phyloP scores from a whole-genome alignment of 768 basidiomycete genomes.

The Crassisporium funariophilum region DNA sequence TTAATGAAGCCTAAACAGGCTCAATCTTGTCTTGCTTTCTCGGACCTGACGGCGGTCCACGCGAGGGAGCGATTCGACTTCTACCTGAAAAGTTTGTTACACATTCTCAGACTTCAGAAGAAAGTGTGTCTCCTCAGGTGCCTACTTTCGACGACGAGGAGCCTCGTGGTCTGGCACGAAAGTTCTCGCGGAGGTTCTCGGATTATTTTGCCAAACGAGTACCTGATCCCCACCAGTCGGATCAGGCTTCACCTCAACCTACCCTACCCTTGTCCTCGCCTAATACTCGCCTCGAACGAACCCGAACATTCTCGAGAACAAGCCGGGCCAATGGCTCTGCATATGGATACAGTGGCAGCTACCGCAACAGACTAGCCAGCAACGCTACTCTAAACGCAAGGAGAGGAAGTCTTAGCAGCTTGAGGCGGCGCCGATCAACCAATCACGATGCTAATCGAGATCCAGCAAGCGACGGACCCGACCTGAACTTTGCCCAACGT shows the following conservation, averaged over 20 bases:
- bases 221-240: conserved; percentile 35
- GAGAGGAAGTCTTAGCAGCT: conserved; percentile 57
- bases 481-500: conserved; percentile 86
- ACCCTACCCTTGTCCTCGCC: conserved; percentile 49
- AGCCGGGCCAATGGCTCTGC: conserved; percentile 75
- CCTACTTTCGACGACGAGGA: conserved; percentile 49
- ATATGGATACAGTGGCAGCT: conserved; percentile 70
- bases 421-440: conserved; percentile 54
- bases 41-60: conserved; percentile 86
- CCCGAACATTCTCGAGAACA: conserved; percentile 53
- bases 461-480: conserved; percentile 38
- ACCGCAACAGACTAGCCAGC: conserved; percentile 57
- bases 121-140: conserved; percentile 50
- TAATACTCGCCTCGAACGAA: conserved; percentile 42
- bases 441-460: conserved; percentile 47
- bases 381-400: conserved; percentile 45
- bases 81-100: conserved; percentile 68
- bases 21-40: conserved; percentile 88
- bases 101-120: conserved; percentile 65
- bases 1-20: conserved; percentile 45
- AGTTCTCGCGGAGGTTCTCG: conserved; percentile 57
- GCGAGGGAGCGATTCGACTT: conserved; percentile 83
- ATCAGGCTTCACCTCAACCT: conserved; percentile 36
- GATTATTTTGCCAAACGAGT: conserved; percentile 59
- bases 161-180: conserved; percentile 41